Conservation (phyloP, 2,329 filamentous ascomycete genomes). For the Colletotrichum siamense region DNA sequence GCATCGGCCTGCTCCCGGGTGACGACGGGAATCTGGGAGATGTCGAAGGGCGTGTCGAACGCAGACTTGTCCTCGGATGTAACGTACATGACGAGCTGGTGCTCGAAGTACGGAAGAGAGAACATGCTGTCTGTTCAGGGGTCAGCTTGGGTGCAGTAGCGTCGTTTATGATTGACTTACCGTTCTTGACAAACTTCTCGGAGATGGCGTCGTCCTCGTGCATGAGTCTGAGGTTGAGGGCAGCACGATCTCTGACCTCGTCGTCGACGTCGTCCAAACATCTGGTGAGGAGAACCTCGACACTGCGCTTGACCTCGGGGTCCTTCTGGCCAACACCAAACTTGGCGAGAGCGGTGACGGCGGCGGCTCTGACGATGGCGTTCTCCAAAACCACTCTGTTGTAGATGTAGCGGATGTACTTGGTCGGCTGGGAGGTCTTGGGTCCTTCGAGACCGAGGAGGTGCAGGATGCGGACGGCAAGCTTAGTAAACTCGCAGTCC, state of each 20-base stretch:
- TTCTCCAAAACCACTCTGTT: conserved; percentile 98
- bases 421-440: conserved; percentile 93
- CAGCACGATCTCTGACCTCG: conserved; percentile 94
- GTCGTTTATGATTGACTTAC: conserved; percentile 52
- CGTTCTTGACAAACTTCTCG: conserved; percentile 89
- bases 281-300: conserved; percentile 87
- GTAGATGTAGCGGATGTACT: conserved; percentile 99
- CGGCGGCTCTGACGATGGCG: conserved; percentile 91
- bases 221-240: conserved; percentile 91
- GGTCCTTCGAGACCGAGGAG: conserved; percentile 93
- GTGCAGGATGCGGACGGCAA: conserved; percentile 93
- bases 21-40: conserved; percentile 88
- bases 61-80: conserved; percentile 88
- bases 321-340: conserved; percentile 98
- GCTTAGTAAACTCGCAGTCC: conserved; percentile 98
- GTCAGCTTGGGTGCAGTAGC: not conserved
- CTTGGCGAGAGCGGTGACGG: conserved; percentile 94
- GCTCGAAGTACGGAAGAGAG: conserved; percentile 92
- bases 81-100: conserved; percentile 97
- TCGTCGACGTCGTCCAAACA: conserved; percentile 98
- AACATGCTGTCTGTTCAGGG: conserved; percentile 81
- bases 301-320: conserved; percentile 94
- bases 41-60: conserved; percentile 87
- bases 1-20: conserved; percentile 95
- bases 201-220: conserved; percentile 88